Base-by-base conservation (phyloP, 2,329 filamentous ascomycete genomes). In the Trichoderma polysporum region DNA sequence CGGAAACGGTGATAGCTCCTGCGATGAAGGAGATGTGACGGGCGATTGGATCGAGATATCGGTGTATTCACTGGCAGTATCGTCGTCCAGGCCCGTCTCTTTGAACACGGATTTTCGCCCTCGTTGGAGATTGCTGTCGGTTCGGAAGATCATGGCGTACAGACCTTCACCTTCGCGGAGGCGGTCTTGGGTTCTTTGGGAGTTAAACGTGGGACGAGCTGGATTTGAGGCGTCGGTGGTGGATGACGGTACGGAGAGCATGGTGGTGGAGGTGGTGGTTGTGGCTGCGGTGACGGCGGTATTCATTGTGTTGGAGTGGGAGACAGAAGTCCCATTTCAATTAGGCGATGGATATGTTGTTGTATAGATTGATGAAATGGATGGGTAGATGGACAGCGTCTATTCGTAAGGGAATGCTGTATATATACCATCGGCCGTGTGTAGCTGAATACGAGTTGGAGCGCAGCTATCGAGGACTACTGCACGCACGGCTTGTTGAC, bases 51-150 rank as follows among this genome's bases (percentile, higher is more conserved):
- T 56, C 3, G 70, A 70, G 39, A 73, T 56, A 49, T 72, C 70
- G 27, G 17, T 54, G n/a, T 37, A 10, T 22, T 77, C 67, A 39
- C 72, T 68, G 41, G 78, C 79, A 27, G 71, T 68, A 35, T 79
- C 79, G 49, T 79, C 77, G 57, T 79, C 76, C 22, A 86, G 71
- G 4, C 84, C 84, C 47, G 82, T 73, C 74, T 86, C 84, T 71
- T 78, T 84, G 70, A 86, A 86, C 66, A 85, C 76, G 25, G 84
- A 86, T 70, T 77, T 81, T 57, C 84, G 79, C 49, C 80, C 82
- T 72, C 84, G 85, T 68, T 76, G 78, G 56, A 85, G 81, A 66
- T 81, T 84, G 71, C 77, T 77, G 47, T 73, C 73, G 77, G 82
- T 81, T 31, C 77, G 75, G 69, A 83, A 80, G 1, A 77, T 72